These are phyloP conservation scores for Ceratocystis cacaofunesta DNA, from an alignment of 2,329 filamentous ascomycete species.

Conservation along the genomic window DNA sequence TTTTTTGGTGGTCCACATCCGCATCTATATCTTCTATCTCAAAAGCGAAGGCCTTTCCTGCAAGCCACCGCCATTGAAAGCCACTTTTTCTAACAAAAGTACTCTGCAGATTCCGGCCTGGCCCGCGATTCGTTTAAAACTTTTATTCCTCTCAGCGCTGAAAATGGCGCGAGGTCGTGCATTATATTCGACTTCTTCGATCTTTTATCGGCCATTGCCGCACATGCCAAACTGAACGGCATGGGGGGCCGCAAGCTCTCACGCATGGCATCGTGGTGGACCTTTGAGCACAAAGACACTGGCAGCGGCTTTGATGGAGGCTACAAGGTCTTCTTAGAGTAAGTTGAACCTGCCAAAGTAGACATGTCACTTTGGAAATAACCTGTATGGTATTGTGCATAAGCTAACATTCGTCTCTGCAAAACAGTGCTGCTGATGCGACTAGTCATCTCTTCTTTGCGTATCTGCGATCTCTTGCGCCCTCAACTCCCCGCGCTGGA, in stretches of 20 bases:
- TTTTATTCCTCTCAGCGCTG: slow-evolving; percentile 87
- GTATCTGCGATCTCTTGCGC: slow-evolving; percentile 77
- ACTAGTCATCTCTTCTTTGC: slow-evolving; percentile 97
- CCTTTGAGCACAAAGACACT: slow-evolving; percentile 78
- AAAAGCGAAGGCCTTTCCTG: not conserved
- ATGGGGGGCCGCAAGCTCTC: slow-evolving; percentile 88
- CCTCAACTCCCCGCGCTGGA: slow-evolving; percentile 60
- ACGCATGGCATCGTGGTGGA: slow-evolving; percentile 95
- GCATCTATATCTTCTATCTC: not conserved
- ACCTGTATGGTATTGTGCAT: not conserved
- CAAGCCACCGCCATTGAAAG: not conserved
- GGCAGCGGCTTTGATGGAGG: slow-evolving; percentile 88
- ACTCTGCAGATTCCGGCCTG: slow-evolving; percentile 62
- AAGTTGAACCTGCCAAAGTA: not conserved
- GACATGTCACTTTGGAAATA: slow-evolving; percentile 7
- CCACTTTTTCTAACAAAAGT: not conserved
- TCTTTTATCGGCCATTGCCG: slow-evolving; percentile 75
- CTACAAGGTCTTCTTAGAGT: slow-evolving; percentile 71
- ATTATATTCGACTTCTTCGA: slow-evolving; percentile 98
- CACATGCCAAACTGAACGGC: slow-evolving; percentile 85
- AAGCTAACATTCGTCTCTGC: slow-evolving; percentile 24
- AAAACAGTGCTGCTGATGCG: slow-evolving; percentile 68
- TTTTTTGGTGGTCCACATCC: slow-evolving; percentile 17
- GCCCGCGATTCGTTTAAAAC: slow-evolving; percentile 89
- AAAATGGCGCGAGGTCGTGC: slow-evolving; percentile 66